Evolutionary conservation across 148 eudicot genomes (phyloP), one percentile per base, ranked within the genome.

Genomic region (Limonium bicolor): DNA sequence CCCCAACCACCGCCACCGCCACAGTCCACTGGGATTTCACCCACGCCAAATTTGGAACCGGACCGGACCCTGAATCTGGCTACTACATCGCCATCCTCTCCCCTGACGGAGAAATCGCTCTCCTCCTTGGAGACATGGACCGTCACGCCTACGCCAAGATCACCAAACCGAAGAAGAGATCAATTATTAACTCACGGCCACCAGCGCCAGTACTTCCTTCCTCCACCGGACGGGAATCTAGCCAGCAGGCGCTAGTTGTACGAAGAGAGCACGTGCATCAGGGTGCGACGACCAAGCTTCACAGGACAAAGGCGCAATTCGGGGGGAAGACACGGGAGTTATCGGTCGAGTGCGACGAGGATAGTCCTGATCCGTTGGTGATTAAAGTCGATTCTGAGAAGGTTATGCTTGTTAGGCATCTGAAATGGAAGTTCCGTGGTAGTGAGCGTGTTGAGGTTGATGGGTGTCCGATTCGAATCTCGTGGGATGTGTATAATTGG

Each of bases 401-500:
- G 56, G 75, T 72, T 0, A 25, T 86, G 18, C 60, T 64, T 23
- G 56, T 86, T 0, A 77, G 70, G 52, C 86, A 86, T 51, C 38
- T 86, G 37, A 71, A 66, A 29, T 86, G 95, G 95, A 80, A 80
- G 28, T 86, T 86, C 55, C 69, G 95, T 1, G 95, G 95, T 0
- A 80, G 76, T 40, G 86, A 80, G 45, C 57, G 83, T 14, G 47
- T 86, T 6, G 76, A 77, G 20, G 52, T 80, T 1, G 92, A 86
- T 15, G 95, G 86, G 7, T 53, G 63, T 5, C 46, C 33, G 4
- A 60, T 86, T 20, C 80, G 65, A 6, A 50, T 86, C 1, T 86
- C 92, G 0, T 86, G 95, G 95, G 95, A 86, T 20, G 92, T 74
- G 0, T 67, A 77, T 17, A 73, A 74, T 37, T 80, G 92, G 95